Base-by-base conservation (phyloP, 1,284 basidiomycete genomes). In the Exobasidium rhododendri region DNA sequence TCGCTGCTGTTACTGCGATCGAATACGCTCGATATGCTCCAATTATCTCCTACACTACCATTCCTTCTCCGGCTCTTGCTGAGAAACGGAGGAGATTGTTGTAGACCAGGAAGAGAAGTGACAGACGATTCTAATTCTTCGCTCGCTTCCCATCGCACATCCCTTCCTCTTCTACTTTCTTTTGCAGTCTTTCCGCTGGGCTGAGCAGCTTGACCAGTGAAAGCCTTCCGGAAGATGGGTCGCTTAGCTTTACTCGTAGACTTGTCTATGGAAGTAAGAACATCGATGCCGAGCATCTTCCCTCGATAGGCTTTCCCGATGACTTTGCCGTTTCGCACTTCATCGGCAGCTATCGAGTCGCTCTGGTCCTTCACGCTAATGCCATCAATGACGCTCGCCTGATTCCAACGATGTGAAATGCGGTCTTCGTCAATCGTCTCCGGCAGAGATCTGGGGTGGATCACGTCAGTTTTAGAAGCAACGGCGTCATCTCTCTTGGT, bases 211-310 rank as follows among this genome's bases (percentile, higher is more conserved):
- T 50, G n/a, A 32, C 31, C 35, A 17, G 32, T 46, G 28, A 44
- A 1, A 51, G 46, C 24, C 5, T 64, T 68, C 31, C 57, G 58
- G 10, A 66, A 65, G 3, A 63, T 61, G 44, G 45, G 60, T 3
- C 69, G 62, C 2, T 44, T 22, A 3, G 63, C 53, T 57, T 70
- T 62, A 24, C 64, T 57, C 10, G 43, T 47, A 13, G 61, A 20
- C 40, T 57, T 56, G 55, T 74, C 70, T 13, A 74, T 51, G 1
- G 62, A 63, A 31, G 73, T 69, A 6, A 74, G 56, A n/a, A 74
- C 60, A 49, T 74, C 71, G 20, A 74, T 74, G 29, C 72, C 72
- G 14, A 65, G 45, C 13, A 22, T 26, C 28, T 53, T 43, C 32
- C 43, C 45, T 14, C 50, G 14, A 30, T 57, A 20, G 20, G 29